Evolutionary conservation across 2,329 filamentous ascomycete genomes (phyloP).

Genomic region (Nemania sp.): DNA sequence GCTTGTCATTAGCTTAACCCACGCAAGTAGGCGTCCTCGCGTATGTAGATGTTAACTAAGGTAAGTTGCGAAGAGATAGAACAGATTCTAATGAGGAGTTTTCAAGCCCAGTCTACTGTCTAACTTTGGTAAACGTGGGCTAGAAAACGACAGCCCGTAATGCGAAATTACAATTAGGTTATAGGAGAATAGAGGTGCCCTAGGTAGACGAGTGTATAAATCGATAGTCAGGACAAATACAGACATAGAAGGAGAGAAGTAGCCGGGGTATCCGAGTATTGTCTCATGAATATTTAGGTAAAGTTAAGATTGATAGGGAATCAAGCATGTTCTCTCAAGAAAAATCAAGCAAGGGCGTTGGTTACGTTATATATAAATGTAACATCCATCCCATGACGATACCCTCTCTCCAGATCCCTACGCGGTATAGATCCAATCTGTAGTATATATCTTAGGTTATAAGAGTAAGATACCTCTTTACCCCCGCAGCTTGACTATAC

Average conservation of each 20-base stretch:
- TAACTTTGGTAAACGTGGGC: too few relatives aligned
- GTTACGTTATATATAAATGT: too few relatives aligned
- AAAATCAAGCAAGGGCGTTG: neutral
- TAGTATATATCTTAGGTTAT: too few relatives aligned
- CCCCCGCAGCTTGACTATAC: too few relatives aligned
- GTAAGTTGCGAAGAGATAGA: neutral
- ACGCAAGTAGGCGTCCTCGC: neutral
- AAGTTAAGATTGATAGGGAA: neutral
- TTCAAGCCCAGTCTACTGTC: neutral
- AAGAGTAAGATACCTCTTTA: too few relatives aligned
- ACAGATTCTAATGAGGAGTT: neutral
- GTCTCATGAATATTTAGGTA: neutral
- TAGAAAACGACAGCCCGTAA: neutral
- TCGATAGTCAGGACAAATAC: neutral
- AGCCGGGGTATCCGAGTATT: neutral
- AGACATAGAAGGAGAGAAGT: neutral
- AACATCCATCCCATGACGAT: too few relatives aligned
- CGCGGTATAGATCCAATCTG: too few relatives aligned
- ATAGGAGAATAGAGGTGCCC: neutral
- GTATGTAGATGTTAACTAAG: neutral
- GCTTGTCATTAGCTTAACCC: neutral
- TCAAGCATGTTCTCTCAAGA: neutral
- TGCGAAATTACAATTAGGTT: neutral
- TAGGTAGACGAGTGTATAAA: neutral
- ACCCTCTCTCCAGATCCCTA: too few relatives aligned